Conservation (phyloP, 257 asterid genomes). For the Cynanchum wilfordii region DNA sequence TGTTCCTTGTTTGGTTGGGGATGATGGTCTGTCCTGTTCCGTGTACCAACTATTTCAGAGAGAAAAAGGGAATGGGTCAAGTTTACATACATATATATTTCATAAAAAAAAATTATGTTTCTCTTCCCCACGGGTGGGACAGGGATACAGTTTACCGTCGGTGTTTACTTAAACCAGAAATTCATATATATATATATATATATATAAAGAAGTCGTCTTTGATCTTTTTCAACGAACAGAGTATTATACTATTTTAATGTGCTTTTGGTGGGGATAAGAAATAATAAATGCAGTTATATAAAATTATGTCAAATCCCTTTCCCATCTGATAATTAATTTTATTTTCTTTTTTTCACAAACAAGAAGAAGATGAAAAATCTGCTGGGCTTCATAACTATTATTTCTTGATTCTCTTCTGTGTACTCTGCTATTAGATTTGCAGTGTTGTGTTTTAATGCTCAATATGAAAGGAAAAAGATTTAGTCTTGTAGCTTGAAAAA, state of each 20-base stretch:
- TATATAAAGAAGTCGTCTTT: too few relatives aligned
- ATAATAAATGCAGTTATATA: neutral
- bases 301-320: neutral
- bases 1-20: neutral
- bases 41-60: neutral
- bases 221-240: neutral
- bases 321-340: neutral
- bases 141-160: neutral
- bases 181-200: too few relatives aligned
- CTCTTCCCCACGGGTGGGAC: constrained; percentile 2
- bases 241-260: neutral
- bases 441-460: neutral
- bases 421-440: too few relatives aligned
- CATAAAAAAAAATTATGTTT: neutral
- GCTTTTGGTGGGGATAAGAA: neutral
- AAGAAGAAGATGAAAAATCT: neutral
- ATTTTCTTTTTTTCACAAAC: neutral
- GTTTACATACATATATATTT: constrained; percentile 2
- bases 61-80: neutral
- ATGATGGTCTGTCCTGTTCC: neutral
- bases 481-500: neutral
- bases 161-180: constrained; percentile 4
- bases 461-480: neutral
- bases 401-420: neutral
- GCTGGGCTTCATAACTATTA: neutral